Base-by-base conservation (phyloP, 805 yeast genomes). In the Ogataea populi-albae region DNA sequence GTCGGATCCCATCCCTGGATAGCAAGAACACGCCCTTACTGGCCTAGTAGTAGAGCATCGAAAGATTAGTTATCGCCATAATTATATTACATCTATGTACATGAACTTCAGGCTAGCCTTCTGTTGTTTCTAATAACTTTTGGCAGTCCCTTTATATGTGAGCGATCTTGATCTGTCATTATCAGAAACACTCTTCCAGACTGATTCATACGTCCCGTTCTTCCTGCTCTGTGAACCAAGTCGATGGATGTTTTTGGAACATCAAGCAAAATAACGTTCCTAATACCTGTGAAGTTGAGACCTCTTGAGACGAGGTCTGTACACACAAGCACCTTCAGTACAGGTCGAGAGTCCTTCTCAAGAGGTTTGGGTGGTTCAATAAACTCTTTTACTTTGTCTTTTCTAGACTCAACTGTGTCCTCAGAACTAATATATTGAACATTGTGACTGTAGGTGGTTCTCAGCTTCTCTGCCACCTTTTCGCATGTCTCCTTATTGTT, bases 261-360 rank as follows among this genome's bases (percentile, higher is more conserved):
- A 54, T 91, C 97, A 65, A 81, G 82, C 33, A 93, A 63, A 18
- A 91, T 69, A 9, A 91, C 86, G 49, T 88, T 88, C 47, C 88
- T 73, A 20, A 93, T 77, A 12, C 84, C 84, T 37, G 74, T 72
- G 62, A 93, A 88, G 53, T 91, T 91, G 37, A 93, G 63, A 3
- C 98, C 98, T 52, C 98, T 70, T 1, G 97, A 89, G 39, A 86
- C 68, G 28, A 93, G 66, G 60, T 91, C 98, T 0, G 98, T 88
- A 16, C 95, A 83, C 0, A 91, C 79, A 21, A 93, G 66, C 0
- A 91, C 82, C 49, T 82, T 81, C 40, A 86, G 55, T 32, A 43
- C 34, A 19, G 61, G 57, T 54, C 59, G 50, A 2, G 40, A 30
- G 19, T 45, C 43, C 3, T 62, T 62, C 6, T 64, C 65, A 11